Base-by-base conservation (phyloP, 257 asterid genomes). In the Orobanche coerulescens region DNA sequence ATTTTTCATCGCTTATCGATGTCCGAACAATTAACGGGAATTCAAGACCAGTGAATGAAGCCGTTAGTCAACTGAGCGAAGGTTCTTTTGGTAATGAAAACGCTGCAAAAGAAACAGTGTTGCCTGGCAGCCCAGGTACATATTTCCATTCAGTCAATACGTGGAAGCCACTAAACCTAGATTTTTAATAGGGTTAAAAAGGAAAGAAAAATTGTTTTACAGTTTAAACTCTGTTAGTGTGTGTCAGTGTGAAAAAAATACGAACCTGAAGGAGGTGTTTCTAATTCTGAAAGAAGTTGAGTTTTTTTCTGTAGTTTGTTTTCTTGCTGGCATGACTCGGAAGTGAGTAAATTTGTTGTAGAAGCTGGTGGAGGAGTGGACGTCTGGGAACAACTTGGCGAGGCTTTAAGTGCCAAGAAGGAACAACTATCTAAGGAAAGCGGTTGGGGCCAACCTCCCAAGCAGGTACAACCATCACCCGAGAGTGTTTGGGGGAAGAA, bases 381-480 rank as follows among this genome's bases (percentile, higher is more conserved):
- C 58, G 50, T 76, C 39, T 89, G 99, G 99, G 97, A 93, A 14
- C 79, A 82, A 66, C 43, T 89, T 69, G 83, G 74, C 23, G 85
- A 76, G 47, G 77, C 83, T 51, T 73, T 84, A 2, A 75, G 62
- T 61, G 82, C 89, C 61, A 84, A 76, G 76, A 84, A 89, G 82
- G 86, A 74, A 25, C 75, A 82, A 69, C 73, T 81, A 43, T 65
- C 85, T 0, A 71, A 70, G 66, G 67, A 64, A 46, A 78, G 71
- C 13, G 70, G 74, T 55, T 81, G 84, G 84, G 64, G 73, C 74
- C 66, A 43, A 62, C 58, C 68, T 34, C 76, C 84, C 20, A 71
- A 70, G 62, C 75, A 73, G 73, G 64, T 66, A 30, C 76, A 56
- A 61, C 63, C 74, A 58, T 51, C 84, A 22, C 51, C 64, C 0